A percentile compares a stretch with the other conserved stretches of the same genome.
phyloP scores from a whole-genome alignment of 1,284 basidiomycete species.

The Tausonia pullulans region DNA sequence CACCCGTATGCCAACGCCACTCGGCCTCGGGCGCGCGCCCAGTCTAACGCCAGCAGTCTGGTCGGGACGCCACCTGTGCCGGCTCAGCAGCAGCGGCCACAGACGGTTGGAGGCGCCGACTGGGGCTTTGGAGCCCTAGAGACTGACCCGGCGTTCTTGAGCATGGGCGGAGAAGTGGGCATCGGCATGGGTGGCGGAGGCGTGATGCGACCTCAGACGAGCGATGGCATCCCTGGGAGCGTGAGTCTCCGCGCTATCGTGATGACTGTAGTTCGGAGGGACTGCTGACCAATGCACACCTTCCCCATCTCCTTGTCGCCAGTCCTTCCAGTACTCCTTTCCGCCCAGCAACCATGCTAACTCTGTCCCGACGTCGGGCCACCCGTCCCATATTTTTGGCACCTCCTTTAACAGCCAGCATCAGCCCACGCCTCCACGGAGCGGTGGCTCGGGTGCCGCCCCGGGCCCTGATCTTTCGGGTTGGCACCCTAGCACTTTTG shows the following conservation, averaged over 20 bases:
- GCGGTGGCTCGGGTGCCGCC: no score
- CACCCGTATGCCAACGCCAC: background rate
- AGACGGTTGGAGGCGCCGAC: background rate
- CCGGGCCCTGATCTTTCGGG: no score
- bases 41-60: background rate
- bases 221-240: background rate
- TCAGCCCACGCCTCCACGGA: no score
- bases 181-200: background rate
- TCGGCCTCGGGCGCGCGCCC: background rate
- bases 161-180: background rate
- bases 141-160: no score
- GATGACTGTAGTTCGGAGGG: no score
- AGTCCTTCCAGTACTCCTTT: no score
- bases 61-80: background rate
- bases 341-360: no score
- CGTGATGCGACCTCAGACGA: background rate
- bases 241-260: background rate
- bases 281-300: no score
- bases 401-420: background rate
- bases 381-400: background rate
- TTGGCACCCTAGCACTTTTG: no score
- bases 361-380: no score
- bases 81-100: background rate
- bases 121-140: no score
- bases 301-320: no score